Evolutionary conservation across 805 yeast genomes (phyloP).

Genomic region (Maudiozyma serrabonitensis): DNA sequence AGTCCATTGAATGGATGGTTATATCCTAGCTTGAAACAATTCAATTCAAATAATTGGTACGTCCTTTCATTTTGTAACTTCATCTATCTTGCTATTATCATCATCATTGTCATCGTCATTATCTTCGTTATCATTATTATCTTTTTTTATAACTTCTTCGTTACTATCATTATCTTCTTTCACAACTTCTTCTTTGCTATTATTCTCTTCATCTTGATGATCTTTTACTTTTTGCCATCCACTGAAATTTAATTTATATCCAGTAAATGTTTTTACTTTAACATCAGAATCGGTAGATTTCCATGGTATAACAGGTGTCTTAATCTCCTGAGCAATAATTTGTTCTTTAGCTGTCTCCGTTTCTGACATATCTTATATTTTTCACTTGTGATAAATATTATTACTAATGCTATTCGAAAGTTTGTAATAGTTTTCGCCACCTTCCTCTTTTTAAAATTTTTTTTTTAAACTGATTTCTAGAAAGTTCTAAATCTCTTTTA

Average conservation of each 20-base stretch:
- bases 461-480: background rate
- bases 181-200: background rate
- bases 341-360: conserved; percentile 6
- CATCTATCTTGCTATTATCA: no score
- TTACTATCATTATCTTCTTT: background rate
- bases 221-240: background rate
- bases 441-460: background rate
- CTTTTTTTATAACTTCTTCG: no score
- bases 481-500: background rate
- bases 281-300: conserved; percentile 9
- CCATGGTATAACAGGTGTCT: conserved; percentile 7
- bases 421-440: background rate
- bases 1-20: no score
- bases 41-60: no score
- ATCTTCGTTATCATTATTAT: no score
- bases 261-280: conserved; percentile 19
- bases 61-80: no score
- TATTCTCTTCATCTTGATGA: background rate
- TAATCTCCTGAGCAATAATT: conserved; percentile 3
- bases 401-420: background rate
- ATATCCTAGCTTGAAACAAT: no score
- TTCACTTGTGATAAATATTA: background rate
- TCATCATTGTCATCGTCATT: no score
- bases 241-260: conserved; percentile 13
- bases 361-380: background rate